Evolutionary conservation across 78 protist species (phyloP).

Genomic region (Pelomyxa schiedti): DNA sequence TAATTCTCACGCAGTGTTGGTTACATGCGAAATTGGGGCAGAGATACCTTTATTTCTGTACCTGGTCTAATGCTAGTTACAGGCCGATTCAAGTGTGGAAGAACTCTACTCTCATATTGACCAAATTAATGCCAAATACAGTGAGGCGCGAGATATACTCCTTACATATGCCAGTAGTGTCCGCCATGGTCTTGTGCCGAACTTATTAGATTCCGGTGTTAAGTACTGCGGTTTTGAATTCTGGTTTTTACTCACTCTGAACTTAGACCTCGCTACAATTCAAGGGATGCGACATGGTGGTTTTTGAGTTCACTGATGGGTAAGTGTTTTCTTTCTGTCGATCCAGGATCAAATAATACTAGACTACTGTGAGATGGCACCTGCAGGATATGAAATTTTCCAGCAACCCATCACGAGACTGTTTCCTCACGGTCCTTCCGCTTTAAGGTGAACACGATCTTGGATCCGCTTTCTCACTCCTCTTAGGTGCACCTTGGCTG

Average conservation of each 20-base stretch:
- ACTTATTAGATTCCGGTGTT: constrained; percentile 70
- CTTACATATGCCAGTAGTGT: constrained; percentile 46
- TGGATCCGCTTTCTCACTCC: neutral
- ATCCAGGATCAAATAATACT: too few relatives aligned
- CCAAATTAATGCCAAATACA: neutral
- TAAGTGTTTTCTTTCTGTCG: too few relatives aligned
- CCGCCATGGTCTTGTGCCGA: constrained; percentile 88
- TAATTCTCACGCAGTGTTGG: too few relatives aligned
- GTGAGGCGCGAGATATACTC: constrained; percentile 62
- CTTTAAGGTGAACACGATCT: neutral
- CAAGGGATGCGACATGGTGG: constrained; percentile 89
- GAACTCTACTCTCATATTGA: too few relatives aligned
- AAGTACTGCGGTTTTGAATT: too few relatives aligned
- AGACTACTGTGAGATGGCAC: constrained; percentile 28
- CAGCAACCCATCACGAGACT: constrained; percentile 23
- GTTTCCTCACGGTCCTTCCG: constrained; percentile 10
- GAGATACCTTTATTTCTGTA: constrained; percentile 71
- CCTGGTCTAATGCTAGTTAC: constrained; percentile 64
- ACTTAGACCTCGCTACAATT: constrained; percentile 52
- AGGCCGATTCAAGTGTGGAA: constrained; percentile 30
- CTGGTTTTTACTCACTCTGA: too few relatives aligned
- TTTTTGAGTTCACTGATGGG: constrained; percentile 44
- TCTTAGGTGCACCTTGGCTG: constrained; percentile 15
- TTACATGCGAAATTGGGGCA: constrained; percentile 83
- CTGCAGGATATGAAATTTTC: constrained; percentile 29